Conservation (phyloP, 2,329 filamentous ascomycete species). For the Epichloe brachyelytri region DNA sequence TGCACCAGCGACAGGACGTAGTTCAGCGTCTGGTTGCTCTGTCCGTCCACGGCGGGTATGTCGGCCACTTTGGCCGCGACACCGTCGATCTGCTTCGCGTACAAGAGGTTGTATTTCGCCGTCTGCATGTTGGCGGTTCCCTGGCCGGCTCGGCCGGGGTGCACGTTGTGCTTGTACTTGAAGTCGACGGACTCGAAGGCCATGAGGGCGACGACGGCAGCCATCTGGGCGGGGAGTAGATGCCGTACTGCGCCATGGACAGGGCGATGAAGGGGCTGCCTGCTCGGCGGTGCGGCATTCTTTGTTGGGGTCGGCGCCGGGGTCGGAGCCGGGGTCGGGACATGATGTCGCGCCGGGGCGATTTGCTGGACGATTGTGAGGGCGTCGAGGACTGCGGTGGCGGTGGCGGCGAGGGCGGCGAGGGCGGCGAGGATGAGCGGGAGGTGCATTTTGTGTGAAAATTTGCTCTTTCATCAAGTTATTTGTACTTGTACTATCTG, state of each 20-base stretch:
- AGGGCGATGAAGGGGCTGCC: conserved; percentile 42
- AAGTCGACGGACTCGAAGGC: conserved; percentile 59
- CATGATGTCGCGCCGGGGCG: conserved; percentile 43
- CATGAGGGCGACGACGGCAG: conserved; percentile 57
- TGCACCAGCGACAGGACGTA: conserved; percentile 31
- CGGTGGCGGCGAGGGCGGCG: conserved; percentile 4
- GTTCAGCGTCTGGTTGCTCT: conserved; percentile 21
- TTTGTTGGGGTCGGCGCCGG: background rate
- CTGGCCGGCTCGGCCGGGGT: conserved; percentile 47
- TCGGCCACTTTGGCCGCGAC: conserved; percentile 22
- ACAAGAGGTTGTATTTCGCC: conserved; percentile 30
- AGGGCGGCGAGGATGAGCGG: background rate
- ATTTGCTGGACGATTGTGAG: conserved; percentile 35
- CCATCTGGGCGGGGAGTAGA: conserved; percentile 47
- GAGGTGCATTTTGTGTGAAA: conserved; percentile 12
- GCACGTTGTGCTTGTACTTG: conserved; percentile 56
- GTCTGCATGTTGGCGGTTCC: conserved; percentile 51
- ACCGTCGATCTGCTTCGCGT: conserved; percentile 30
- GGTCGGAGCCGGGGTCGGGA: conserved; percentile 26
- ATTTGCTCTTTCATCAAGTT: too few relatives aligned
- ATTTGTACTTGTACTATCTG: background rate
- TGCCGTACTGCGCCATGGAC: conserved; percentile 43
- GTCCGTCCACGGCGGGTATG: conserved; percentile 14
- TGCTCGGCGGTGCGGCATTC: conserved; percentile 56
- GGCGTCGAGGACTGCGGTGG: conserved; percentile 12